phyloP scores from a whole-genome alignment of 768 basidiomycete species.

The Lepiota brunneoincarnata region DNA sequence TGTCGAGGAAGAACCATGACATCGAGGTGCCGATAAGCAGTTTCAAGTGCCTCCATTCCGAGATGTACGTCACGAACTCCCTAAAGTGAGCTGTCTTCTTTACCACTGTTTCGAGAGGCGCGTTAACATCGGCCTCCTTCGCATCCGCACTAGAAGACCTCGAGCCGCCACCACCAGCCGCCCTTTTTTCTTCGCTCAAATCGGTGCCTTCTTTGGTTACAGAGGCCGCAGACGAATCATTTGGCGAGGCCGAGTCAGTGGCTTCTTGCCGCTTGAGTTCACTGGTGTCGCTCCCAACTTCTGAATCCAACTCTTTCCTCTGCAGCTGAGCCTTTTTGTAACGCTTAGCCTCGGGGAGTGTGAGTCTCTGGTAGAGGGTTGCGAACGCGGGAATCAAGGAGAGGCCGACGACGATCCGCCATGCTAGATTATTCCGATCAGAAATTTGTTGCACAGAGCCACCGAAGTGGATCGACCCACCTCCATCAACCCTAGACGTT shows the following conservation, averaged over 20 bases:
- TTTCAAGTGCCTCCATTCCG: constrained; percentile 68
- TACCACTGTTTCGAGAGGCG: constrained; percentile 20
- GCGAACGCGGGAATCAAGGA: constrained; percentile 73
- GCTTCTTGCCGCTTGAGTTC: constrained; percentile 24
- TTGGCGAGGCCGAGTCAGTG: constrained; percentile 9
- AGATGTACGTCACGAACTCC: constrained; percentile 68
- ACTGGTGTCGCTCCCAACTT: constrained; percentile 24
- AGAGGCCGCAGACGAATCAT: not conserved
- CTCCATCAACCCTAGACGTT: constrained; percentile 67
- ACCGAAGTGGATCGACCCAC: constrained; percentile 29
- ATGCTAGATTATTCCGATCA: constrained; percentile 34
- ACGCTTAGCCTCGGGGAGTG: constrained; percentile 65
- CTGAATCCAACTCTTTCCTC: constrained; percentile 28
- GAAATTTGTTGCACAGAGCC: not conserved
- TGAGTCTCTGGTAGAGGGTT: constrained; percentile 75
- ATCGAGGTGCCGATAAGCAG: constrained; percentile 62
- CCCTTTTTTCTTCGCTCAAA: not conserved
- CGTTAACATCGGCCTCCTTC: constrained; percentile 8
- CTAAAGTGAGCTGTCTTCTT: constrained; percentile 50
- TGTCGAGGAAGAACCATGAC: constrained; percentile 77
- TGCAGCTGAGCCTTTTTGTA: constrained; percentile 43
- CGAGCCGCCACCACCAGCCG: no score
- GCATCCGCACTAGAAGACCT: not conserved
- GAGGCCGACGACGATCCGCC: constrained; percentile 74
- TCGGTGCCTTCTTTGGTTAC: not conserved